These are phyloP conservation scores for Zygoascus sp. DNA, from an alignment of 1,139 yeast species.

Conservation along the genomic window DNA sequence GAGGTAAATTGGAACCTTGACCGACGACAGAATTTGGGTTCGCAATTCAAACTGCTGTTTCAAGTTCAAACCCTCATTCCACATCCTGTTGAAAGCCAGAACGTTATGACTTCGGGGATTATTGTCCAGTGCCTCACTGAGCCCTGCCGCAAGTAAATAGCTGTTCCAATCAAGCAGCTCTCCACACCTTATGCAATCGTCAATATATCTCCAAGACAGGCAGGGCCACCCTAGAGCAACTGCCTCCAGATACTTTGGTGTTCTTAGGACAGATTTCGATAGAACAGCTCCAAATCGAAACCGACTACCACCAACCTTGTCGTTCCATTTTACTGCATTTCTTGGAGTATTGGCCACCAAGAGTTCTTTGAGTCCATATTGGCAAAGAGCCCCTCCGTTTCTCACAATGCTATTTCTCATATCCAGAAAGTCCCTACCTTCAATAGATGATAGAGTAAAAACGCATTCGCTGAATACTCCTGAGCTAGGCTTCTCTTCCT, in stretches of 20 bases:
- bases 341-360: constrained; percentile 23
- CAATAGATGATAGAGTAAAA: constrained; percentile 41
- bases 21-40: constrained; percentile 18
- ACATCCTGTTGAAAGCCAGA: constrained; percentile 22
- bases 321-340: constrained; percentile 9
- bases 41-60: constrained; percentile 27
- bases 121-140: constrained; percentile 39
- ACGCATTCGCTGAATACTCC: constrained; percentile 40
- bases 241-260: constrained; percentile 76
- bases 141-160: constrained; percentile 73
- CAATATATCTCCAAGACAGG: constrained; percentile 55
- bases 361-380: constrained; percentile 43
- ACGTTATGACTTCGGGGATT: constrained; percentile 24
- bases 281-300: constrained; percentile 60
- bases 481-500: constrained; percentile 9
- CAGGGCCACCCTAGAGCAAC: constrained; percentile 91
- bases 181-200: constrained; percentile 44
- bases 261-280: constrained; percentile 54
- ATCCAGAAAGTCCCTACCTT: constrained; percentile 38
- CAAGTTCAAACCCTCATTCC: constrained; percentile 23
- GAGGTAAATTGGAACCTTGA: constrained; percentile 24
- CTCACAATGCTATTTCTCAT: constrained; percentile 38
- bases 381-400: constrained; percentile 54
- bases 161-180: constrained; percentile 42
- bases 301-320: background rate